Conservation (phyloP, 1,139 yeast species). For the Kurtzmaniella quercitrusa region DNA sequence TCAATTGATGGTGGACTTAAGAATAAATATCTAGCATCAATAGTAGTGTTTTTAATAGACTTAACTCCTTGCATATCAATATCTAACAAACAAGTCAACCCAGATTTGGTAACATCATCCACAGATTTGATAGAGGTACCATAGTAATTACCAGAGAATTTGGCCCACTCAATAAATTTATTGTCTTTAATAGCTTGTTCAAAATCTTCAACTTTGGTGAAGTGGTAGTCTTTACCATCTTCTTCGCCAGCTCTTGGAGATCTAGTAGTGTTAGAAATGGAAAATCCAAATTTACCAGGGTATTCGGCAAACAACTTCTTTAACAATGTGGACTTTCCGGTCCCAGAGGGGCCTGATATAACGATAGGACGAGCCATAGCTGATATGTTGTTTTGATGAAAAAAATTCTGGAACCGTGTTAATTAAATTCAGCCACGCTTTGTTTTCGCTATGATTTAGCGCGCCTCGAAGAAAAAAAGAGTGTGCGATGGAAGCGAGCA, state of each 20-base stretch:
- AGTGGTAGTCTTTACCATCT: conserved; percentile 86
- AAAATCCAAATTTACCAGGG: conserved; percentile 88
- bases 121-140: conserved; percentile 91
- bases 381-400: not conserved
- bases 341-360: conserved; percentile 94
- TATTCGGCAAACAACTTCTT: conserved; percentile 86
- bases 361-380: conserved; percentile 71
- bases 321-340: conserved; percentile 92
- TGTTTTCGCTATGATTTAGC: not conserved
- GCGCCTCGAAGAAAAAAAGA: not conserved
- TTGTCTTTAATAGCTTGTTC: conserved; percentile 64
- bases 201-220: conserved; percentile 75
- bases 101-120: conserved; percentile 59
- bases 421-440: not conserved
- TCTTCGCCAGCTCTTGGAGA: conserved; percentile 87
- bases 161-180: conserved; percentile 95
- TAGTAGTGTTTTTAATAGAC: conserved; percentile 75
- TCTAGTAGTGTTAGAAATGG: conserved; percentile 93
- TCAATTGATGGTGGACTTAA: conserved; percentile 91
- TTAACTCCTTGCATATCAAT: conserved; percentile 99
- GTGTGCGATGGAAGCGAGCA: not conserved
- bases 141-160: conserved; percentile 94
- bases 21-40: conserved; percentile 82
- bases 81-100: conserved; percentile 82
- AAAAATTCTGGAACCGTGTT: not conserved